Base-by-base conservation (phyloP, 2,329 filamentous ascomycete species). In the Orbilia javanica region DNA sequence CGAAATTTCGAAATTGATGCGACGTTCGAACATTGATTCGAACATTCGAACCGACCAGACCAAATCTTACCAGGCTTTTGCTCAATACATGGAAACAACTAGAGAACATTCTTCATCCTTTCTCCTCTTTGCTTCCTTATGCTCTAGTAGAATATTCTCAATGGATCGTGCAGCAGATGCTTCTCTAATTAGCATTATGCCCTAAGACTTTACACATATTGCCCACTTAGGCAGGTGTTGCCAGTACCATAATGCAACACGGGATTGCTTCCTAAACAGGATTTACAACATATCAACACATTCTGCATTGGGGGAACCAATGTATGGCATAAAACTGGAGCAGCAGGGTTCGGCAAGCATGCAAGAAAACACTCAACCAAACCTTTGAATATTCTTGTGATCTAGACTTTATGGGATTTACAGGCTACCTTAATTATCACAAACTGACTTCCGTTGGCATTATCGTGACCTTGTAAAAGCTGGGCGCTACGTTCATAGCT, bases 181-280 rank as follows among this genome's bases (percentile, higher is more conserved):
- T 8, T 48, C 25, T 13, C 3, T 2, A 20, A 8, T 44, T 7
- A 6, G 42, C 42, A 44, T 44, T n/a, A 44, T 4, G n/a, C 20
- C 11, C 46, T 10, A 50, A 25, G 4, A 27, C 20, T 27, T 27
- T 13, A 27, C 20, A 4, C 46, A 13, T n/a, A 18, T 44, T 20
- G 42, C 42, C 52, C 52, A 22, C 52, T 57, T 57, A 10, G 29
- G 52, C 29, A 57, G 52, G 52, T 57, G 52, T 57, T 57, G 52
- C 36, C 25, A 22, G n/a, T 36, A 11, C 11, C 52, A 55, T 34
- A 57, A 57, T 57, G 52, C 52, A 57, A 57, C 52, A 57, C 52
- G 13, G 52, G 7, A 11, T 11, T 34, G 22, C 52, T 57, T 57
- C 52, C 52, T 57, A 57, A 57, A 57, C n/a, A 18, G 52, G 27